phyloP scores from a whole-genome alignment of 352 stramenopile genomes.

The Globisporangium nagaii region DNA sequence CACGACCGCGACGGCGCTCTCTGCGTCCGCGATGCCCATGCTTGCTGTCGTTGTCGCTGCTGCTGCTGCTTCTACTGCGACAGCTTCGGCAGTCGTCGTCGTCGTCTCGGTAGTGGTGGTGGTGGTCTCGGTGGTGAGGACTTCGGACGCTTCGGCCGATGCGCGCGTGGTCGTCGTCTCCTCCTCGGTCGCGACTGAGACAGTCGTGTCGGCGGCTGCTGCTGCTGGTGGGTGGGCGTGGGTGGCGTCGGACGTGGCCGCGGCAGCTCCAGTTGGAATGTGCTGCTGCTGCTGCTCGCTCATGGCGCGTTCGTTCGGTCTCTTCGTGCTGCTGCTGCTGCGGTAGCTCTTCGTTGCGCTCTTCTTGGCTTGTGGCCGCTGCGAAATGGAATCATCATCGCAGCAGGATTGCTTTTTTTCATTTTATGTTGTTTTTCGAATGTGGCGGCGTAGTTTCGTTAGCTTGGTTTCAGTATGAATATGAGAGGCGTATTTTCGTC shows the following conservation, averaged over 20 bases:
- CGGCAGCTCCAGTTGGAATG: constrained; percentile 13
- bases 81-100: constrained; percentile 2
- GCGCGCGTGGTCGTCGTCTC: not conserved
- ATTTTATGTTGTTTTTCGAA: no score
- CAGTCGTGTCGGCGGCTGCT: not conserved
- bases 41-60: not conserved
- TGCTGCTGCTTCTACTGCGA: not conserved
- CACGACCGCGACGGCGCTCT: not conserved
- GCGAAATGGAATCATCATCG: constrained; percentile 2
- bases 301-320: not conserved
- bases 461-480: no score
- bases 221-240: no score
- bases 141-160: not conserved
- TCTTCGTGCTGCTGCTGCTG: constrained; percentile 1
- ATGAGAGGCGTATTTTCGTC: no score
- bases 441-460: no score
- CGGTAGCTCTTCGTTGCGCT: not conserved
- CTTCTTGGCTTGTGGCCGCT: not conserved
- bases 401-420: not conserved
- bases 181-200: not conserved
- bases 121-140: constrained; percentile 1
- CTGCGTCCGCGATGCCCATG: not conserved
- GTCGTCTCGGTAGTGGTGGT: constrained; percentile 3
- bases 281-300: constrained; percentile 8
- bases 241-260: not conserved